Conservation (phyloP, 192 early-diverging fungal genomes). For the Mycoemilia scoparia region DNA sequence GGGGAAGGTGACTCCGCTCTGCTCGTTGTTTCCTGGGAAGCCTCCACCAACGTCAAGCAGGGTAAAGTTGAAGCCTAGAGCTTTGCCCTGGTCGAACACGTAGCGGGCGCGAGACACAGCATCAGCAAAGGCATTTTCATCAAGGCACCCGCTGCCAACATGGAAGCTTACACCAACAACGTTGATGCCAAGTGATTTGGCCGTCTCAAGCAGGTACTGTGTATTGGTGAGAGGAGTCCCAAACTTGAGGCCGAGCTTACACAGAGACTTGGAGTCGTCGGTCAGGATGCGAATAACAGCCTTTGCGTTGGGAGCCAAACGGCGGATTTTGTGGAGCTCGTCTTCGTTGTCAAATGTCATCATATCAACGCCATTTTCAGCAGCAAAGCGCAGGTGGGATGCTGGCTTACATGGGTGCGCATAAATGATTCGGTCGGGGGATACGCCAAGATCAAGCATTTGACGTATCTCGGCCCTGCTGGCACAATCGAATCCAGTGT, state of each 20-base stretch:
- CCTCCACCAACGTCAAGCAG: slow-evolving; percentile 86
- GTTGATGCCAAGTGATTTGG: slow-evolving; percentile 59
- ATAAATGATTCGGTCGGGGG: slow-evolving; percentile 60
- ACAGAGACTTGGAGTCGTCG: slow-evolving; percentile 83
- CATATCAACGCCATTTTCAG: slow-evolving; percentile 52
- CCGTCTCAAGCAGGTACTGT: slow-evolving; percentile 45
- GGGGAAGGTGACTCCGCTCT: slow-evolving; percentile 63
- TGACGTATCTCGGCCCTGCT: slow-evolving; percentile 80
- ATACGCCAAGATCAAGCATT: slow-evolving; percentile 51
- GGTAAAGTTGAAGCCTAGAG: slow-evolving; percentile 51
- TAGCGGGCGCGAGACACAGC: slow-evolving; percentile 68
- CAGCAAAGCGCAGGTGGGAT: slow-evolving; percentile 81
- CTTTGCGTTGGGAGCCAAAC: slow-evolving; percentile 59
- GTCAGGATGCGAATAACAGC: slow-evolving; percentile 86
- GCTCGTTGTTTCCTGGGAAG: slow-evolving; percentile 68
- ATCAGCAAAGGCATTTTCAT: slow-evolving; percentile 73
- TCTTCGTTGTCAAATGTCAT: slow-evolving; percentile 99
- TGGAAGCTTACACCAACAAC: slow-evolving; percentile 93
- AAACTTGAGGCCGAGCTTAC: slow-evolving; percentile 92
- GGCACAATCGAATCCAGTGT: slow-evolving; percentile 96
- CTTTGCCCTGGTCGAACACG: slow-evolving; percentile 76
- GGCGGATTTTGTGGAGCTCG: slow-evolving; percentile 86
- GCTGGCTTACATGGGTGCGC: slow-evolving; percentile 99
- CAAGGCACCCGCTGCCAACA: slow-evolving; percentile 88
- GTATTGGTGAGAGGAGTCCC: slow-evolving; percentile 66